Conservation (phyloP, 768 basidiomycete species). For the Trametes sanguinea region DNA sequence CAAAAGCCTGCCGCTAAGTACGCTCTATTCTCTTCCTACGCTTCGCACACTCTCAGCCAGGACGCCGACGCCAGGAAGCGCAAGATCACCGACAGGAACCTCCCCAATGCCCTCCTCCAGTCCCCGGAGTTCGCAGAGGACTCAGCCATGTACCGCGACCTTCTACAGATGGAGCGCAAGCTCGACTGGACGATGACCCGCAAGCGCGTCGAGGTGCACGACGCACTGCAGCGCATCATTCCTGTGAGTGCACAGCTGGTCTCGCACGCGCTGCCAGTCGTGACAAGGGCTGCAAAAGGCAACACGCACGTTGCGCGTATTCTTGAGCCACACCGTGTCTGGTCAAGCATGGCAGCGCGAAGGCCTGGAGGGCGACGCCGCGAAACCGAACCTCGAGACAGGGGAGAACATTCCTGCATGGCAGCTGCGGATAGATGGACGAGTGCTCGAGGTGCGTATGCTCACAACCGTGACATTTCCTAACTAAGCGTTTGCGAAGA, state of each 20-base stretch:
- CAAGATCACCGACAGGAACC: slow-evolving; percentile 76
- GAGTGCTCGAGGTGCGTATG: slow-evolving; percentile 73
- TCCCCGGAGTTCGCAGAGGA: slow-evolving; percentile 77
- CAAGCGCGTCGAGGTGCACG: slow-evolving; percentile 89
- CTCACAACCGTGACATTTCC: neutral
- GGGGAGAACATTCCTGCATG: slow-evolving; percentile 91
- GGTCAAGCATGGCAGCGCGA: slow-evolving; percentile 83
- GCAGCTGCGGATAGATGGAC: slow-evolving; percentile 85
- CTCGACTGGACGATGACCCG: slow-evolving; percentile 94
- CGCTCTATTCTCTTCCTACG: slow-evolving; percentile 17
- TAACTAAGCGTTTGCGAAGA: slow-evolving; percentile 36
- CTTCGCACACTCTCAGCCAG: slow-evolving; percentile 11
- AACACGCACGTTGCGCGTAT: slow-evolving; percentile 80
- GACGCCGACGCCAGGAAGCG: slow-evolving; percentile 53
- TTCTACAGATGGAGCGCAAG: slow-evolving; percentile 86
- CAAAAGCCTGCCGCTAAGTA: slow-evolving; percentile 29
- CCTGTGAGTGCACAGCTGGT: slow-evolving; percentile 47
- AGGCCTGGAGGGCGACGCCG: slow-evolving; percentile 37
- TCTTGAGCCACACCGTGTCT: slow-evolving; percentile 85
- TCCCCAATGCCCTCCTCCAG: slow-evolving; percentile 77
- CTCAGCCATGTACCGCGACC: slow-evolving; percentile 82
- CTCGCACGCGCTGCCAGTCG: neutral
- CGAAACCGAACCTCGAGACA: slow-evolving; percentile 66
- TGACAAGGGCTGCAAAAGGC: slow-evolving; percentile 48
- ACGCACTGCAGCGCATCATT: slow-evolving; percentile 74